These are phyloP conservation scores for Ochetophila trinervis DNA, from an alignment of 306 rosid genomes.

Conservation along the genomic window DNA sequence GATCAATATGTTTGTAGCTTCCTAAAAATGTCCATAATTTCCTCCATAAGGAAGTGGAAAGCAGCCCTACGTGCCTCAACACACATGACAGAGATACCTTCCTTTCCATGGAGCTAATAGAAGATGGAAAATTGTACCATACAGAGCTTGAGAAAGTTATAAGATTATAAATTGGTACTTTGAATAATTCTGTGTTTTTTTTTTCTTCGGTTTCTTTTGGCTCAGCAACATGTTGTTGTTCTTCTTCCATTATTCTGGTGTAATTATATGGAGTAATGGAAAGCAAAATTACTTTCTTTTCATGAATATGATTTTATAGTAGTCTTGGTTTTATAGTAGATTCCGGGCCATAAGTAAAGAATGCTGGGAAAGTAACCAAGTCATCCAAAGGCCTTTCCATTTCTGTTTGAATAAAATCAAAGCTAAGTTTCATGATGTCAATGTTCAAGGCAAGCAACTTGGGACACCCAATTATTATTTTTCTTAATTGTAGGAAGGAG, in stretches of 20 bases:
- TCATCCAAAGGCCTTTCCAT: conserved; percentile 83
- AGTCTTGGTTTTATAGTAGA: conserved; percentile 82
- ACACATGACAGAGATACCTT: not conserved
- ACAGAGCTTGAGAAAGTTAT: not conserved
- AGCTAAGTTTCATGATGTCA: conserved; percentile 77
- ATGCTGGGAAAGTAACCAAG: conserved; percentile 77
- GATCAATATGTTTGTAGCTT: not conserved
- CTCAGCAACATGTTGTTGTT: not conserved
- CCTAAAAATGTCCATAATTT: not conserved
- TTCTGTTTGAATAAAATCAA: conserved; percentile 56
- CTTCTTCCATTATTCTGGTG: not conserved
- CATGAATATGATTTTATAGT: conserved; percentile 23
- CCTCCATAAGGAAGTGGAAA: not conserved
- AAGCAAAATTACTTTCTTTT: no score
- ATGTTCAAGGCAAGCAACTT: conserved; percentile 87
- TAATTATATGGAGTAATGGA: not conserved
- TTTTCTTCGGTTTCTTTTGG: not conserved
- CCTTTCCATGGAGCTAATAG: not conserved
- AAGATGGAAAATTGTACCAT: not conserved
- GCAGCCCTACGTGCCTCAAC: not conserved
- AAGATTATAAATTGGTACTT: not conserved
- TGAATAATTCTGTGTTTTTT: not conserved
- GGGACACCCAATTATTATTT: conserved; percentile 76
- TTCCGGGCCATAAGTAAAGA: conserved; percentile 85
- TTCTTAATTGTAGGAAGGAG: conserved; percentile 52